Percentiles rank a stretch among this genome's conserved stretches.
phyloP scores from a whole-genome alignment of 129 eudicot genomes.

The Pseudognaphalium luteoalbum region DNA sequence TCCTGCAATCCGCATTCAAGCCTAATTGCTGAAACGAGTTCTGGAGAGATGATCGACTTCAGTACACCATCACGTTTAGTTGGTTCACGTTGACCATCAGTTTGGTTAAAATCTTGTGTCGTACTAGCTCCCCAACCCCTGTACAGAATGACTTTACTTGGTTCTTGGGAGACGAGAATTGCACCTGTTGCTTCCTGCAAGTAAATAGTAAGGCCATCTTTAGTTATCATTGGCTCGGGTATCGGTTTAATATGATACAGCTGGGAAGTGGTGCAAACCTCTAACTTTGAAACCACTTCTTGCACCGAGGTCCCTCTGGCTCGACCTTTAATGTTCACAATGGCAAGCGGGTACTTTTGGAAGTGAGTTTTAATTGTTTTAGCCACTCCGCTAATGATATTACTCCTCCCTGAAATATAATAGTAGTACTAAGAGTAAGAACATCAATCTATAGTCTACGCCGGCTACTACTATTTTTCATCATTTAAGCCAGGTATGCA shows the following conservation, averaged over 20 bases:
- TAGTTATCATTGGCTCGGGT: background rate
- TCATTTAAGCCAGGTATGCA: background rate
- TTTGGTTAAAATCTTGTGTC: slow-evolving; percentile 16
- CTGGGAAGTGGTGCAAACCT: slow-evolving; percentile 47
- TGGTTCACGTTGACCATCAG: slow-evolving; percentile 12
- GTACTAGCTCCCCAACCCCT: slow-evolving; percentile 77
- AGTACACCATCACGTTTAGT: slow-evolving; percentile 15
- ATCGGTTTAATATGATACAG: slow-evolving; percentile 10
- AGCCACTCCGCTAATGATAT: slow-evolving; percentile 77
- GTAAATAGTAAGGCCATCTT: slow-evolving; percentile 15
- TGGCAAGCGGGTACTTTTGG: slow-evolving; percentile 80
- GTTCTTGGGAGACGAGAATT: slow-evolving; percentile 83
- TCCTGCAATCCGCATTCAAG: slow-evolving; percentile 79
- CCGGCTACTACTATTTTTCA: background rate
- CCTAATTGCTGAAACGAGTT: slow-evolving; percentile 78
- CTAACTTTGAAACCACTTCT: slow-evolving; percentile 68
- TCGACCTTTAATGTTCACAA: slow-evolving; percentile 90
- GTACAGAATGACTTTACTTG: slow-evolving; percentile 76
- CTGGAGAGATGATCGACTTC: slow-evolving; percentile 52
- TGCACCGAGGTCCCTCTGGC: slow-evolving; percentile 88
- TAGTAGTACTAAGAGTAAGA: background rate
- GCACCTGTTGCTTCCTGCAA: slow-evolving; percentile 89
- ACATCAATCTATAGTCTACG: background rate
- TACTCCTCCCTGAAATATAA: slow-evolving; percentile 64
- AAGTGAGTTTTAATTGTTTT: slow-evolving; percentile 74